Evolutionary conservation across 306 rosid genomes (phyloP), one percentile per base, ranked within the genome.

Genomic region (Quercus cerris): DNA sequence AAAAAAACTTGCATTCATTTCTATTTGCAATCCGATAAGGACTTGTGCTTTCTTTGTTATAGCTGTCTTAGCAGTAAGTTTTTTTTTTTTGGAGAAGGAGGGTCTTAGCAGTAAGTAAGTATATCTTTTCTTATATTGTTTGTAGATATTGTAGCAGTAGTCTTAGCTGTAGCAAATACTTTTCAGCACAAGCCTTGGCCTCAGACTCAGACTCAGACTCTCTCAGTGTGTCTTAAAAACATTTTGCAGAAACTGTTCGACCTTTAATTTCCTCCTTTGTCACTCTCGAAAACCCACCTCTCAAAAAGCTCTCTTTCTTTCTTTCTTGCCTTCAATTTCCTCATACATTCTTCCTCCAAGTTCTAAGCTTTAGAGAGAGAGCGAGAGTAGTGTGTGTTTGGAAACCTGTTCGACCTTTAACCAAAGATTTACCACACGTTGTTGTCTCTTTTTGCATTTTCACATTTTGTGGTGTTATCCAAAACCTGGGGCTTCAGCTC

Each of bases 21-120:
- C 46, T 41, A 22, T 75, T 75, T 80, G 90, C 89, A 89, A 83
- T 77, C 68, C 81, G 97, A 92, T 88, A 88, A 84, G 90, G 92
- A 89, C 93, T 76, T 79, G 68, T 88, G 94, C 89, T 73, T 77
- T 5, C 20, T 52, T 33, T 13, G 22, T 44, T 15, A 52, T 56
- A 41, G 46, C 46, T 41, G 46, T 41, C 46, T 41, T 41, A 41
- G 46, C 46, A 41, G 46, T 8, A 2, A 38, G 46, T 7, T 23
- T 23, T 23, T 23, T 23, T 22, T 23, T 23, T 23, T 23, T 23
- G 0, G 23, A 23, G 23, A 23, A 23, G 23, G 23, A 23, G 23
- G 23, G 46, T 41, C 46, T 41, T 41, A 41, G 46, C 46, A 41
- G 46, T 8, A 2, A 38, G 46, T 7, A 7, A 41, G 46, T 41